Evolutionary conservation across 768 basidiomycete species (phyloP).

Genomic region (Pleurotus tuoliensis): DNA sequence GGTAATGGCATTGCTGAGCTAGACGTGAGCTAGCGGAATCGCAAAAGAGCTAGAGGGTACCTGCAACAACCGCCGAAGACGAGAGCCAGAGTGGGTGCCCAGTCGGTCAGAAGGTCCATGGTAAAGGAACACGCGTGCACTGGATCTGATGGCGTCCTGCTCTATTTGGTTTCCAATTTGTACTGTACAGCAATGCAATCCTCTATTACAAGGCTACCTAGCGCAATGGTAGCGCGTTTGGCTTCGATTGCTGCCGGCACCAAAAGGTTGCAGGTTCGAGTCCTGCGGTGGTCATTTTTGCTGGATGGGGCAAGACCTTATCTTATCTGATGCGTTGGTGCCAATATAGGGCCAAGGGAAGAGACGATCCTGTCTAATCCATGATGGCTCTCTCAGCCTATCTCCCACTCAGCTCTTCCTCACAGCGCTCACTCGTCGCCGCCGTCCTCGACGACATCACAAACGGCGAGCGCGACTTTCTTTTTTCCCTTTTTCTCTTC

Average conservation of each 20-base stretch:
- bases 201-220: slow-evolving; percentile 40
- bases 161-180: background rate
- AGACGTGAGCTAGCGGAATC: background rate
- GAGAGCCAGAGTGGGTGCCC: slow-evolving; percentile 64
- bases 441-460: slow-evolving; percentile 4
- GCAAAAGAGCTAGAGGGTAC: slow-evolving; percentile 18
- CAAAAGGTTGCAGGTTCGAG: slow-evolving; percentile 98
- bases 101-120: slow-evolving; percentile 26
- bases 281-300: slow-evolving; percentile 80
- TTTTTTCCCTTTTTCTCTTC: background rate
- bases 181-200: too few relatives aligned
- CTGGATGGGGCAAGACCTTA: background rate
- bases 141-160: too few relatives aligned
- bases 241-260: slow-evolving; percentile 66
- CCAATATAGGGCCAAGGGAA: too few relatives aligned
- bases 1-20: slow-evolving; percentile 69
- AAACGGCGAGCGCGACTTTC: slow-evolving; percentile 1
- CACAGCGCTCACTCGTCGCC: background rate
- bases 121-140: background rate
- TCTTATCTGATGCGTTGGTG: too few relatives aligned
- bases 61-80: slow-evolving; percentile 93
- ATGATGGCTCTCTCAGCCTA: background rate
- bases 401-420: slow-evolving; percentile 4
- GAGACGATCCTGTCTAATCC: too few relatives aligned
- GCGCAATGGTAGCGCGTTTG: slow-evolving; percentile 73